A percentile compares a stretch with the other conserved stretches of the same genome.
Conservation (phyloP, 345 rosid species). For the rapeseed (Brassica napus) region DNA sequence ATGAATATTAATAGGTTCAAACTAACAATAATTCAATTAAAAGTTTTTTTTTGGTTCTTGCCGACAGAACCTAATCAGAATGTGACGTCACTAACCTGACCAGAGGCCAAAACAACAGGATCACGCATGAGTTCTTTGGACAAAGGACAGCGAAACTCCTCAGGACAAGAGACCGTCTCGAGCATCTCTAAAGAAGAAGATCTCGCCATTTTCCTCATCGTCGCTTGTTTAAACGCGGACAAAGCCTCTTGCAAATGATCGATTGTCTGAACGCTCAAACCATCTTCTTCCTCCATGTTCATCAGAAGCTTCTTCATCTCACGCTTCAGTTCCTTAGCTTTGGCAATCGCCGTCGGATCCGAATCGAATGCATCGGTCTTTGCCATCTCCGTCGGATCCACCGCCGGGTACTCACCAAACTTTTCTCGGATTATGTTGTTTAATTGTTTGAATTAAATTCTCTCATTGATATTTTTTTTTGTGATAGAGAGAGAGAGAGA, state of each 20-base stretch:
- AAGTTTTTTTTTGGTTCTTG: not conserved
- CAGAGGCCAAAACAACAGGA: conserved; percentile 89
- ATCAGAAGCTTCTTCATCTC: conserved; percentile 68
- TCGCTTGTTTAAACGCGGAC: conserved; percentile 53
- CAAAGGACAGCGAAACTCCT: conserved; percentile 80
- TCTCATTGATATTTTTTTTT: conserved; percentile 1
- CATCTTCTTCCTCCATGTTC: conserved; percentile 59
- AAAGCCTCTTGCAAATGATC: conserved; percentile 75
- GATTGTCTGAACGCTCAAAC: conserved; percentile 49
- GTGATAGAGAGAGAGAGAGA: not conserved
- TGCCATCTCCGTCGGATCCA: conserved; percentile 54
- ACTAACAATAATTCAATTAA: not conserved
- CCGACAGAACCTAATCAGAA: not conserved
- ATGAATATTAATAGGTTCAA: not conserved
- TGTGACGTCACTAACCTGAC: conserved; percentile 58
- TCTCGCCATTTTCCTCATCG: conserved; percentile 47
- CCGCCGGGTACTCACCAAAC: conserved; percentile 30
- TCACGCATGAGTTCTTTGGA: conserved; percentile 90
- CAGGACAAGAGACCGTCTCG: conserved; percentile 61
- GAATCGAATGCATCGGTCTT: conserved; percentile 60
- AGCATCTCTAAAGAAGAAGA: conserved; percentile 53
- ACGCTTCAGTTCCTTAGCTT: conserved; percentile 65
- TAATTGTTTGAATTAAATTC: not conserved
- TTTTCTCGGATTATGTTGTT: conserved; percentile 11
- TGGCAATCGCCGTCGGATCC: conserved; percentile 66